A percentile compares a stretch with the other conserved stretches of the same genome.
Evolutionary conservation across 805 yeast species (phyloP).

Genomic region (Blastobotrys robertii): DNA sequence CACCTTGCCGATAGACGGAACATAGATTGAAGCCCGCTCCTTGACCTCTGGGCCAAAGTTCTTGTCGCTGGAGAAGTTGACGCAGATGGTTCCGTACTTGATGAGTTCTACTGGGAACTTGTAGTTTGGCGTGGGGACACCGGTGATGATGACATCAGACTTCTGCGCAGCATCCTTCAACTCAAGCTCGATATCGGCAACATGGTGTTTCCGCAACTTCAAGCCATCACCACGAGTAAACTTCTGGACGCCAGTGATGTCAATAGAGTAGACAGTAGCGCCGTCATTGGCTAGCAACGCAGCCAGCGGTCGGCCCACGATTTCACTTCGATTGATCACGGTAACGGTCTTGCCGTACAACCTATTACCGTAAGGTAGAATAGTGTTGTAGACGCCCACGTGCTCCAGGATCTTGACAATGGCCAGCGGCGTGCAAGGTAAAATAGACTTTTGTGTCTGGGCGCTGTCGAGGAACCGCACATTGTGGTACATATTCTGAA

Average conservation of each 20-base stretch:
- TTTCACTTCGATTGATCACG: constrained; percentile 88
- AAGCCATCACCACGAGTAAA: constrained; percentile 93
- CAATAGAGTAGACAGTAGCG: constrained; percentile 89
- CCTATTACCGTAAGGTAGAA: constrained; percentile 82
- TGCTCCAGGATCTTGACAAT: constrained; percentile 87
- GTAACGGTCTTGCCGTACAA: constrained; percentile 87
- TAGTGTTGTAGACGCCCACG: constrained; percentile 73
- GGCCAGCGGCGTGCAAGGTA: constrained; percentile 96
- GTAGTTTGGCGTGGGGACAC: constrained; percentile 78
- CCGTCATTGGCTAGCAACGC: constrained; percentile 96
- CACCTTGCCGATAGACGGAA: constrained; percentile 93
- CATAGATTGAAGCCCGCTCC: constrained; percentile 79
- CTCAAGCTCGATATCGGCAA: constrained; percentile 43
- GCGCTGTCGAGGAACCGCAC: constrained; percentile 72
- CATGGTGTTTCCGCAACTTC: constrained; percentile 72
- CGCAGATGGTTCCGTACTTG: constrained; percentile 80
- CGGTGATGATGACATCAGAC: constrained; percentile 91
- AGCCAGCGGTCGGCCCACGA: constrained; percentile 95
- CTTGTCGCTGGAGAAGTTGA: constrained; percentile 82
- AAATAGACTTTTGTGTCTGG: constrained; percentile 63
- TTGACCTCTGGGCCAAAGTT: constrained; percentile 76
- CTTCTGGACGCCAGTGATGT: constrained; percentile 75
- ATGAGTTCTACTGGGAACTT: constrained; percentile 78
- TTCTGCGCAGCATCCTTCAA: constrained; percentile 56
- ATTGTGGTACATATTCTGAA: constrained; percentile 93